Conservation (phyloP, 2,329 filamentous ascomycete species). For the Cladorrhinum sp. region DNA sequence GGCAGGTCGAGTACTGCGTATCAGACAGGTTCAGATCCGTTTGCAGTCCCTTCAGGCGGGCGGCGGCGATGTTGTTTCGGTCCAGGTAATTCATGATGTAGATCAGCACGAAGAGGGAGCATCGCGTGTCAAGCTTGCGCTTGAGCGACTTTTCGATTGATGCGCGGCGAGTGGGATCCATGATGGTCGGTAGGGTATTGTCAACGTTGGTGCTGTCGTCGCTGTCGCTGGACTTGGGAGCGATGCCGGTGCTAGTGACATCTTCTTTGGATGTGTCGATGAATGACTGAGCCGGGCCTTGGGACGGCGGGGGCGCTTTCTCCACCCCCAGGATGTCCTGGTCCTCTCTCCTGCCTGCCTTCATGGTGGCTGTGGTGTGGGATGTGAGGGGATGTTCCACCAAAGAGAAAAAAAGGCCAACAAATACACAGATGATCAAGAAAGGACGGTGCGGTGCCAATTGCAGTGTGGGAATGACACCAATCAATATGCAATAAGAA, state of each 20-base stretch:
- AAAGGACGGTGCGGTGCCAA: not conserved
- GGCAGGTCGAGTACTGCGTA: conserved; percentile 61
- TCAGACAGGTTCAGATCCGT: conserved; percentile 54
- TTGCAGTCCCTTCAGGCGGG: conserved; percentile 62
- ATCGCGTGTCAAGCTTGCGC: conserved; percentile 69
- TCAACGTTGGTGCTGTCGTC: not conserved
- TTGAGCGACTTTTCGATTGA: conserved; percentile 62
- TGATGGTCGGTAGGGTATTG: not conserved
- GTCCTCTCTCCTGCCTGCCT: not conserved
- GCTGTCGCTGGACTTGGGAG: not conserved
- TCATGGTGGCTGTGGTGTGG: not conserved
- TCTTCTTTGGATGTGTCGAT: not conserved
- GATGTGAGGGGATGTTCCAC: not conserved
- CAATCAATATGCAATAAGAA: not conserved
- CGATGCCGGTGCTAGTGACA: not conserved
- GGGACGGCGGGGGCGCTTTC: not conserved
- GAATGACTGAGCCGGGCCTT: not conserved
- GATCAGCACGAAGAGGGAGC: conserved; percentile 66
- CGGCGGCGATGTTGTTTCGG: conserved; percentile 66
- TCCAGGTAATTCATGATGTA: conserved; percentile 75
- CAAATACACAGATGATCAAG: not conserved
- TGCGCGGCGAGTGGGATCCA: conserved; percentile 46
- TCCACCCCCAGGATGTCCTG: not conserved
- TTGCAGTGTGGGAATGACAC: not conserved
- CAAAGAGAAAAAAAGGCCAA: not conserved